Conservation (phyloP, 2,329 filamentous ascomycete species). For the Trichophyton verrucosum region DNA sequence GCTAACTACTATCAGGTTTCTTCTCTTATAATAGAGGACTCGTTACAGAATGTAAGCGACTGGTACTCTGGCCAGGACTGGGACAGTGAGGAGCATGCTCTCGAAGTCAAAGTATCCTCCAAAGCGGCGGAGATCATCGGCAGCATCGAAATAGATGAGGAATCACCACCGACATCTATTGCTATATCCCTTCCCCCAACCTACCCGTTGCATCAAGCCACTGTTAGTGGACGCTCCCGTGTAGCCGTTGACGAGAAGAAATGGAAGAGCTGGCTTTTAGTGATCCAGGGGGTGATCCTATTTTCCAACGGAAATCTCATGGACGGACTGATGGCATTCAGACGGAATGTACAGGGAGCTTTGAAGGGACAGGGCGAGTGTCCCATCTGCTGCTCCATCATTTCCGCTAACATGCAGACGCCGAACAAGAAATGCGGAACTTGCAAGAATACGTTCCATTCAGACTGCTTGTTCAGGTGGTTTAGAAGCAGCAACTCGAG, state of each 20-base stretch:
- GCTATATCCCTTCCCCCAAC: constrained; percentile 65
- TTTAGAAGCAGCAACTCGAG: constrained; percentile 88
- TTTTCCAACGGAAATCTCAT: constrained; percentile 83
- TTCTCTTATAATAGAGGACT: constrained; percentile 29
- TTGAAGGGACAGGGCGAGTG: constrained; percentile 91
- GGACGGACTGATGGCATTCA: constrained; percentile 75
- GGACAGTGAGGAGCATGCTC: constrained; percentile 39
- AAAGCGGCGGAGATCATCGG: constrained; percentile 66
- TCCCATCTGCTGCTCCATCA: constrained; percentile 92
- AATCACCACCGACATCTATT: constrained; percentile 67
- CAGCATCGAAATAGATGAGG: constrained; percentile 78
- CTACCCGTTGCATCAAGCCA: constrained; percentile 70
- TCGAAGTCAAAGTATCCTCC: constrained; percentile 58
- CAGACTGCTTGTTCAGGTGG: constrained; percentile 86
- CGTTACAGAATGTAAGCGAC: constrained; percentile 28
- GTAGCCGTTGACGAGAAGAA: constrained; percentile 83
- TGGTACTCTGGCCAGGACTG: constrained; percentile 34
- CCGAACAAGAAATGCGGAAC: constrained; percentile 86
- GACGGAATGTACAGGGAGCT: constrained; percentile 72
- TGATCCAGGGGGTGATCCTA: constrained; percentile 81
- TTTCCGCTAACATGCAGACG: constrained; percentile 74
- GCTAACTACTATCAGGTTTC: constrained; percentile 25
- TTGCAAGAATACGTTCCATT: constrained; percentile 90
- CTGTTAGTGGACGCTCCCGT: constrained; percentile 63
- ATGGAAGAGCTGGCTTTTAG: constrained; percentile 83